These are phyloP conservation scores for Mortierella sp. DNA, from an alignment of 371 early-diverging fungal species.

Conservation along the genomic window DNA sequence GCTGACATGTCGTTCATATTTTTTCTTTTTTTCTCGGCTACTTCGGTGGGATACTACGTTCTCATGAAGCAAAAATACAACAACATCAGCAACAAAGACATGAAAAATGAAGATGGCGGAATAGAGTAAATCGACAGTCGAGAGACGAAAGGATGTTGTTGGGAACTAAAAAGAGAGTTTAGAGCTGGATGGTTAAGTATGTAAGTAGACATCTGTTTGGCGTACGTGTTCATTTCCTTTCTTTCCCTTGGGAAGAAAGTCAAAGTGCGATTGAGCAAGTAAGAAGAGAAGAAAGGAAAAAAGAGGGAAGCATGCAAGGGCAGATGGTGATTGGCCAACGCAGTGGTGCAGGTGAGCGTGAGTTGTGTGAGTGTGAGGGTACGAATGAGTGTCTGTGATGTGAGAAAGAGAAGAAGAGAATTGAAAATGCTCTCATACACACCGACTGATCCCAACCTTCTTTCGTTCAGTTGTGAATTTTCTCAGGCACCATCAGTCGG, in stretches of 20 bases:
- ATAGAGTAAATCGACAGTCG: background rate
- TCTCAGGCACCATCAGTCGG: background rate
- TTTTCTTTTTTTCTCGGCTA: background rate
- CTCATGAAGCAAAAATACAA: background rate
- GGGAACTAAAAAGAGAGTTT: background rate
- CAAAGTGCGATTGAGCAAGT: background rate
- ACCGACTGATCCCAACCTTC: background rate
- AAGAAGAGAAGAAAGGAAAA: background rate
- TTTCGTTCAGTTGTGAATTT: background rate
- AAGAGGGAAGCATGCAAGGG: background rate
- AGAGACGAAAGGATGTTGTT: no score
- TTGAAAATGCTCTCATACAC: background rate
- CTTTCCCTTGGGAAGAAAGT: background rate
- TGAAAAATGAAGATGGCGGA: background rate
- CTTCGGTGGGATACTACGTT: background rate
- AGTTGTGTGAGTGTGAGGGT: background rate
- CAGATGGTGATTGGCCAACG: slow-evolving; percentile 2
- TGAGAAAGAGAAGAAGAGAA: background rate
- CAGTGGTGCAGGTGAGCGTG: background rate
- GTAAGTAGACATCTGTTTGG: background rate
- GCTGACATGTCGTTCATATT: background rate
- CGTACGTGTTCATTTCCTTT: background rate
- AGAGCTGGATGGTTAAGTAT: background rate
- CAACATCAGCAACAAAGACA: background rate
- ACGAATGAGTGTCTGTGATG: background rate